A percentile compares a stretch with the other conserved stretches of the same genome.
These are phyloP conservation scores for Solanum dulcamara DNA, from an alignment of 257 asterid genomes.

Conservation along the genomic window DNA sequence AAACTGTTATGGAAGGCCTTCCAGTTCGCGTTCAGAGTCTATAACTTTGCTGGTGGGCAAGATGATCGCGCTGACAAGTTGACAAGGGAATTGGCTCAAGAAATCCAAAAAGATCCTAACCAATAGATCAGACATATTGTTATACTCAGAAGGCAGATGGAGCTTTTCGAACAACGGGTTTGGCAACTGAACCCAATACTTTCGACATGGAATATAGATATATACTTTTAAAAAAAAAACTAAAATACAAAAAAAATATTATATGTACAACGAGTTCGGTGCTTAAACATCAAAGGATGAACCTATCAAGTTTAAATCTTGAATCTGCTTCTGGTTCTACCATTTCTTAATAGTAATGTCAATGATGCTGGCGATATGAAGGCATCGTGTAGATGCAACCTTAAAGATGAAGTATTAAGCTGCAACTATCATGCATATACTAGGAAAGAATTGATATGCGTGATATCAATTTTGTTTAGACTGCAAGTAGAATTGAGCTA, in stretches of 20 bases:
- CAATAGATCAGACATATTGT: background rate
- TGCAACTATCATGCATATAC: background rate
- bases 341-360: background rate
- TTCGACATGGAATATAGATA: background rate
- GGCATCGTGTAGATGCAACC: background rate
- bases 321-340: background rate
- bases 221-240: background rate
- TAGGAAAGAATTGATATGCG: background rate
- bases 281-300: background rate
- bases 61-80: slow-evolving; percentile 82
- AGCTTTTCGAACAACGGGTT: background rate
- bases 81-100: slow-evolving; percentile 63
- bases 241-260: background rate
- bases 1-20: slow-evolving; percentile 76
- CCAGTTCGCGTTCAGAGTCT: slow-evolving; percentile 77
- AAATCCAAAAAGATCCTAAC: slow-evolving; percentile 35
- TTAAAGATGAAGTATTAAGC: too few relatives aligned
- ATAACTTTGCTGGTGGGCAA: slow-evolving; percentile 81
- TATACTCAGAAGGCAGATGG: background rate
- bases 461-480: background rate
- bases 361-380: background rate
- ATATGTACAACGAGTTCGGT: background rate
- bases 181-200: background rate
- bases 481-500: background rate
- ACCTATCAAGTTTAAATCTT: background rate